Evolutionary conservation across 2,329 filamentous ascomycete species (phyloP), one percentile per base, ranked within the genome.

Genomic region (Colletotrichum sp.): DNA sequence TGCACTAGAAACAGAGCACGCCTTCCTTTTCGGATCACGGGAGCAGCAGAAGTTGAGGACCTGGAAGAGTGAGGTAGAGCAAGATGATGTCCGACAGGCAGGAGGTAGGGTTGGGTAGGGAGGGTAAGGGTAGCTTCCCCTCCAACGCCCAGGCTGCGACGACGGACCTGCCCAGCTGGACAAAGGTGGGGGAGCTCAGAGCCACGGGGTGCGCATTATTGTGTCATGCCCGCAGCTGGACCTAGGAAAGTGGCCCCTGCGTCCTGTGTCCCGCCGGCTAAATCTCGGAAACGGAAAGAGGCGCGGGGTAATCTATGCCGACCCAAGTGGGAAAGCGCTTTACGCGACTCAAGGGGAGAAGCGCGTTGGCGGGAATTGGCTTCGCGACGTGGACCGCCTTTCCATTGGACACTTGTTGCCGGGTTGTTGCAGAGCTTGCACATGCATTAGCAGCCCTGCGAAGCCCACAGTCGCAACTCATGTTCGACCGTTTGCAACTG

Each of bases 261-360:
- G 60, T 73, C 55, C n/a, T 68, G 62, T 28, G 65, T 75, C 71
- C 75, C 71, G 66, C 71, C 71, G 75, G 75, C 65, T 76, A 67
- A 76, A 76, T 15, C 2, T 21, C 75, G 75, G 75, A n/a, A 39
- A 6, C 34, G 1, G 21, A 5, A 24, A 0, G 62, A 44, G 16
- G 6, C 49, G 67, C 72, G 72, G 67, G 67, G 59, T 30, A 39
- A n/a, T 18, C 26, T 52, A 26, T 34, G 39, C 34, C 59, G 32
- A 70, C 49, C n/a, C 44, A 16, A 59, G 44, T 26, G 59, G 67
- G 24, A 72, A 26, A n/a, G 59, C 60, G n/a, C 62, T 76, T 68
- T 72, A 76, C 74, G 74, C 74, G 59, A 59, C 24, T 24, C 21
- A 28, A 59, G 32, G 8, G 28, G 74, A 57, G n/a, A 32, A 21